These are phyloP conservation scores for Lunularia cruciata DNA, from an alignment of 225 moss, liverwort and hornwort genomes.

Conservation along the genomic window DNA sequence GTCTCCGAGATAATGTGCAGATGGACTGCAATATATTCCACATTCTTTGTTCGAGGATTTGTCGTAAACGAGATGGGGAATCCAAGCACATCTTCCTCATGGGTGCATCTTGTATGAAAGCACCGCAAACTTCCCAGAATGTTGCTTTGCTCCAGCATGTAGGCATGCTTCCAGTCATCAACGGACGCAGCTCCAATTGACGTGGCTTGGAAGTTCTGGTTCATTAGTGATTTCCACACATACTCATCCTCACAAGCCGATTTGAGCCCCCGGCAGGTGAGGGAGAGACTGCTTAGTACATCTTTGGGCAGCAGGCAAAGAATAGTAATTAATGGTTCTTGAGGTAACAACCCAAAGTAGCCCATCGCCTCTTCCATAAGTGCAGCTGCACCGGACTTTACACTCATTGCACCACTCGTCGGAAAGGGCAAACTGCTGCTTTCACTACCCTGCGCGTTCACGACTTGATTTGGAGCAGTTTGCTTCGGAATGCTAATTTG, in stretches of 20 bases:
- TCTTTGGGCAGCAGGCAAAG: conserved; percentile 29
- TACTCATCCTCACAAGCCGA: conserved; percentile 32
- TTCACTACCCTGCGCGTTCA: too few species aligned
- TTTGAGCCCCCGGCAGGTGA: conserved; percentile 26
- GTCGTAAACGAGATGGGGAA: conserved; percentile 35
- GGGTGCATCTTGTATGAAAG: conserved; percentile 31
- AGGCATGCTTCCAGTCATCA: conserved; percentile 36
- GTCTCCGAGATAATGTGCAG: conserved; percentile 30
- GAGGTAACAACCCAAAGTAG: conserved; percentile 29
- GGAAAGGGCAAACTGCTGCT: too few species aligned
- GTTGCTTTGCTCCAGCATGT: conserved; percentile 33
- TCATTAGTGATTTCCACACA: conserved; percentile 30
- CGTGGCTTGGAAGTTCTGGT: conserved; percentile 30
- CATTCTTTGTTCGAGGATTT: conserved; percentile 33
- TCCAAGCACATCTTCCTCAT: conserved; percentile 35
- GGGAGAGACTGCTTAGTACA: conserved; percentile 22
- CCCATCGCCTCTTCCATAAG: conserved; percentile 30
- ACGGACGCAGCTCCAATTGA: conserved; percentile 30
- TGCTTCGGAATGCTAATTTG: too few species aligned
- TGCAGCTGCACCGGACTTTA: too few species aligned
- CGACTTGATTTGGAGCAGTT: too few species aligned
- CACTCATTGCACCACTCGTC: too few species aligned
- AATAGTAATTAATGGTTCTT: conserved; percentile 38
- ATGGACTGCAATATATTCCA: conserved; percentile 31
- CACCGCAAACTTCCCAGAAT: conserved; percentile 35